Evolutionary conservation across 169 alveolate genomes (phyloP).

Genomic region (Babesia sp.): DNA sequence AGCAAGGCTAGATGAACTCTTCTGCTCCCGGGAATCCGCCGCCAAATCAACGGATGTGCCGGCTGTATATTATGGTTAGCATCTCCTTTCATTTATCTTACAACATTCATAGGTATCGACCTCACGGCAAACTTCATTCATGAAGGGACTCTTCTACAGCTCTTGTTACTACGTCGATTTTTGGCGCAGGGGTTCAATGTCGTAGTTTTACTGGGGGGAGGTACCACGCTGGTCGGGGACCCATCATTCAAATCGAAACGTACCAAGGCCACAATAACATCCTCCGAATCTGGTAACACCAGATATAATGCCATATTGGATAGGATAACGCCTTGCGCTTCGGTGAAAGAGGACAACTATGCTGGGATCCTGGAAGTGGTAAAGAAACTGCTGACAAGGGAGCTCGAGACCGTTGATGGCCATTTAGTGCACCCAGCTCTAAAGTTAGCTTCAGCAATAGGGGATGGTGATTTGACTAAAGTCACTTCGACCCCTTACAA

Average conservation of each 20-base stretch:
- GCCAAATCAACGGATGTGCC: background rate
- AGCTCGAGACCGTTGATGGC: constrained; percentile 23
- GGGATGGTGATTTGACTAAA: background rate
- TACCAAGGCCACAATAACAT: constrained; percentile 27
- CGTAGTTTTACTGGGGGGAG: constrained; percentile 76
- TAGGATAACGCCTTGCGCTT: background rate
- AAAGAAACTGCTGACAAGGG: constrained; percentile 34
- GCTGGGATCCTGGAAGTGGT: constrained; percentile 11
- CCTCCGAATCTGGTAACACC: constrained; percentile 5
- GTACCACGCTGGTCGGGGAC: constrained; percentile 80
- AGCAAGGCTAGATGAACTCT: constrained; percentile 32
- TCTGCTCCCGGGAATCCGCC: constrained; percentile 6
- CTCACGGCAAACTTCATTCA: constrained; percentile 73
- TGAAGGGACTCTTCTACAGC: constrained; percentile 77
- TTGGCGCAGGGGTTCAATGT: constrained; percentile 63
- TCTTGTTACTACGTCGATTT: constrained; percentile 72
- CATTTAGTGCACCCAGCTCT: background rate
- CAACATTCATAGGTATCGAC: constrained; percentile 73
- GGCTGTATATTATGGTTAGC: constrained; percentile 60
- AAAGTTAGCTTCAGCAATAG: background rate
- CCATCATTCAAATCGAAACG: constrained; percentile 75
- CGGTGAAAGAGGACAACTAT: constrained; percentile 23
- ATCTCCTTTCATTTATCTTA: background rate
- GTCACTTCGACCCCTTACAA: constrained; percentile 36
- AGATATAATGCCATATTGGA: constrained; percentile 34